Evolutionary conservation across 768 basidiomycete species (phyloP), one percentile per base, ranked within the genome.

Genomic region (Gymnopilus dilepis): DNA sequence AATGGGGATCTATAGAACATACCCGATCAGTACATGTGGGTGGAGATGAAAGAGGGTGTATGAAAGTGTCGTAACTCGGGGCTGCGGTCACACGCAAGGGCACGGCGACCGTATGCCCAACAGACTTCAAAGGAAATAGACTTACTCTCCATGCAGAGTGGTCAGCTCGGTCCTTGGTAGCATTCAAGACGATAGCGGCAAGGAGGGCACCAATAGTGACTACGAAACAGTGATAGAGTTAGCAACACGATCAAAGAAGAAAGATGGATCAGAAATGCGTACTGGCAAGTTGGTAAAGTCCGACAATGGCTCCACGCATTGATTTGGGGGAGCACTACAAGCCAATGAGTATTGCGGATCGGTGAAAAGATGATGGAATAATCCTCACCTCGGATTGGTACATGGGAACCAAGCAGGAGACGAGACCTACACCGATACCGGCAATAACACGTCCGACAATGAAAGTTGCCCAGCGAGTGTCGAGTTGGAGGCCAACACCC

Each of bases 361-460:
- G 17, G 13, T 4, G 8, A 30, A 48, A 37, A 37, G 34, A 9
- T 4, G 37, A 17, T 26, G 28, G n/a, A 37, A 30, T 22, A 21
- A 31, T 15, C 7, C 43, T 51, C 57, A 67, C 66, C 66, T 81
- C 78, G 55, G 76, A 80, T 69, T 79, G 77, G 66, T 79, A 82
- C 78, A 80, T 76, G 33, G 79, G 78, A 56, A 77, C 73, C 68
- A 91, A 80, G 67, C 82, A 84, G 11, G 90, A 91, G 41, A 92
- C 86, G 72, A 92, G 81, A 65, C 92, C 81, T 33, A 94, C 91
- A 72, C 91, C 90, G 58, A 90, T 68, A 69, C 92, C 92, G 47
- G 92, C 91, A 59, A 91, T 75, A 60, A 91, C 80, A 43, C 69
- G 64, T 50, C 69, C 69, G 21, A 67, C 61, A 41, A 70, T 60